Evolutionary conservation across 2,329 filamentous ascomycete genomes (phyloP).

Genomic region (Hypoxylon sp.): DNA sequence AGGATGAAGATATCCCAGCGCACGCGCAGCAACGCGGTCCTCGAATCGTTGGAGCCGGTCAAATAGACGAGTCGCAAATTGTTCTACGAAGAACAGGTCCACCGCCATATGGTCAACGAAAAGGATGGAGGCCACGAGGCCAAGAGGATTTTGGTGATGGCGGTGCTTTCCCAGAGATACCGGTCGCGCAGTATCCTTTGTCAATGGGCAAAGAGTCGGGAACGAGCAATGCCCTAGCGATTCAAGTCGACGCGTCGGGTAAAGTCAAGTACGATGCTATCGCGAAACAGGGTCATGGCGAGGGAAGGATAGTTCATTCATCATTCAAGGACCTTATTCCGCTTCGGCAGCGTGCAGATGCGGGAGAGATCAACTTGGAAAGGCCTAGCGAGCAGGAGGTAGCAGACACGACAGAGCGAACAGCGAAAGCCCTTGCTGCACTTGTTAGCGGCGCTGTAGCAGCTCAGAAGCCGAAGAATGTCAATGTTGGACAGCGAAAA

Average conservation of each 20-base stretch:
- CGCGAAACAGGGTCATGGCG: conserved; percentile 87
- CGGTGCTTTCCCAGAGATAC: conserved; percentile 94
- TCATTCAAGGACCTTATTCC: conserved; percentile 98
- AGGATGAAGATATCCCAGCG: conserved; percentile 84
- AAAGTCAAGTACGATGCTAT: conserved; percentile 98
- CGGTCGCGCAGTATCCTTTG: conserved; percentile 93
- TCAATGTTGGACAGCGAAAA: conserved; percentile 83
- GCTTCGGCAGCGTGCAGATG: conserved; percentile 90
- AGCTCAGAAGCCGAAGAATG: conserved; percentile 95
- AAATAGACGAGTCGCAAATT: conserved; percentile 88
- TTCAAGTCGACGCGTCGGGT: conserved; percentile 91
- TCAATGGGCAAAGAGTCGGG: conserved; percentile 90
- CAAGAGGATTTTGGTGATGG: conserved; percentile 96
- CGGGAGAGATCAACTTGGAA: conserved; percentile 89
- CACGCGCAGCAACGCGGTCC: conserved; percentile 83
- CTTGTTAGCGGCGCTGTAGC: conserved; percentile 89
- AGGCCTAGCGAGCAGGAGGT: conserved; percentile 89
- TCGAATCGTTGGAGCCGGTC: conserved; percentile 82
- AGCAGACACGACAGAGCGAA: conserved; percentile 86
- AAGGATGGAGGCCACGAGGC: conserved; percentile 90
- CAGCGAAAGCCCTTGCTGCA: conserved; percentile 85
- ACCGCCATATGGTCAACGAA: conserved; percentile 87
- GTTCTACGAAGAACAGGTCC: conserved; percentile 85
- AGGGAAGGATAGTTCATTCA: conserved; percentile 88
- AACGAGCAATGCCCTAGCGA: conserved; percentile 88